These are phyloP conservation scores for Tulasnella sp. DNA, from an alignment of 768 basidiomycete species.

Conservation along the genomic window DNA sequence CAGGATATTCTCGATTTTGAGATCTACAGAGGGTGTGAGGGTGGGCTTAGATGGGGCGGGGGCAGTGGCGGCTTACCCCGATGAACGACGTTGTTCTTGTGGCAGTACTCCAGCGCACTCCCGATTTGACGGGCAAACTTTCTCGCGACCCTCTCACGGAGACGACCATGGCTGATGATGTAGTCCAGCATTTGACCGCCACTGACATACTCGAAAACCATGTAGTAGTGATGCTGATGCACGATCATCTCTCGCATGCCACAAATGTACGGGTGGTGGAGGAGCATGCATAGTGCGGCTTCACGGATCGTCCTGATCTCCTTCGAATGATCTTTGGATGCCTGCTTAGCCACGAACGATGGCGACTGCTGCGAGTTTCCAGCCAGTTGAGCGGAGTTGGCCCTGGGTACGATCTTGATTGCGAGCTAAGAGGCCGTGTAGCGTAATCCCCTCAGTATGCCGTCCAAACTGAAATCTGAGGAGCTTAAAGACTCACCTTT, in stretches of 20 bases:
- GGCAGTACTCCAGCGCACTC: constrained; percentile 92
- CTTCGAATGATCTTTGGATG: constrained; percentile 84
- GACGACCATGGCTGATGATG: constrained; percentile 94
- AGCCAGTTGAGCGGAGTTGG: constrained; percentile 45
- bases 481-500: constrained; percentile 54
- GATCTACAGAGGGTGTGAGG: constrained; percentile 37
- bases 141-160: constrained; percentile 89
- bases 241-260: constrained; percentile 99
- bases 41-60: not conserved
- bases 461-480: not conserved
- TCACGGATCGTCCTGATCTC: constrained; percentile 94
- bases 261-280: constrained; percentile 98
- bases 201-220: constrained; percentile 98
- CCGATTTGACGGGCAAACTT: constrained; percentile 98
- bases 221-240: constrained; percentile 97
- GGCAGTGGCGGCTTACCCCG: constrained; percentile 39
- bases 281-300: constrained; percentile 87
- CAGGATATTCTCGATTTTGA: constrained; percentile 99
- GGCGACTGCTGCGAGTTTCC: constrained; percentile 30
- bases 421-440: constrained; percentile 55
- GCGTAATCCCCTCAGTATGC: not conserved
- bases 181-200: constrained; percentile 99
- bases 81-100: constrained; percentile 95
- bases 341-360: constrained; percentile 66
- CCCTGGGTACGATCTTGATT: constrained; percentile 96